phyloP scores from a whole-genome alignment of 306 rosid genomes.

The Casuarina glauca region DNA sequence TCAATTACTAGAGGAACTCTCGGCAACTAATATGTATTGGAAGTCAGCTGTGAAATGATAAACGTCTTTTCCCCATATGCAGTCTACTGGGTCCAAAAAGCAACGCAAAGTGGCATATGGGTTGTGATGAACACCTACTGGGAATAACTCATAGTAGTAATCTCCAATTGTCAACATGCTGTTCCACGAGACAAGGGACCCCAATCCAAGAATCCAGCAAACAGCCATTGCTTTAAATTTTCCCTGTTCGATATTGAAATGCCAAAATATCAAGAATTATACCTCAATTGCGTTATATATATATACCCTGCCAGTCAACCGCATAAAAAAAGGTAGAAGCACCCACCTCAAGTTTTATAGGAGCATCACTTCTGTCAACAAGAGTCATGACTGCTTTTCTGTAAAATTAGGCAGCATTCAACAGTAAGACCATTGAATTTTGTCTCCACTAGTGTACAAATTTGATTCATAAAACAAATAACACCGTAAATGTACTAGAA shows the following conservation, averaged over 20 bases:
- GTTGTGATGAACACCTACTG: constrained; percentile 39
- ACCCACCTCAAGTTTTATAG: constrained; percentile 46
- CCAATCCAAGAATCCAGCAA: constrained; percentile 81
- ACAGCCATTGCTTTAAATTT: constrained; percentile 55
- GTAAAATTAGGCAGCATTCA: neutral
- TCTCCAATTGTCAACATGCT: constrained; percentile 75
- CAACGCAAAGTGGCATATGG: neutral
- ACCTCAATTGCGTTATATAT: too few relatives aligned
- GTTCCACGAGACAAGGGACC: constrained; percentile 76
- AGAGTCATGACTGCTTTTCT: constrained; percentile 27
- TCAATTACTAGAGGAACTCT: neutral
- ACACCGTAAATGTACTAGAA: too few relatives aligned
- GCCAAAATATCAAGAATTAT: neutral
- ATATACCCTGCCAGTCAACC: neutral
- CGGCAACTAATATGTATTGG: neutral
- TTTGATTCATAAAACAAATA: neutral
- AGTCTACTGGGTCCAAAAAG: too few relatives aligned
- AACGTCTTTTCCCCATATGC: too few relatives aligned
- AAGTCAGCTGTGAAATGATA: neutral
- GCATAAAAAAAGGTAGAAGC: neutral
- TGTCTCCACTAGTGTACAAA: neutral
- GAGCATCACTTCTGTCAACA: constrained; percentile 27
- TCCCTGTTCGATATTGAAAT: constrained; percentile 48
- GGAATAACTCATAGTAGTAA: constrained; percentile 73
- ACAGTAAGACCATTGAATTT: neutral